Evolutionary conservation across 768 basidiomycete genomes (phyloP), one percentile per base, ranked within the genome.

Genomic region (Termitomyces sp.): DNA sequence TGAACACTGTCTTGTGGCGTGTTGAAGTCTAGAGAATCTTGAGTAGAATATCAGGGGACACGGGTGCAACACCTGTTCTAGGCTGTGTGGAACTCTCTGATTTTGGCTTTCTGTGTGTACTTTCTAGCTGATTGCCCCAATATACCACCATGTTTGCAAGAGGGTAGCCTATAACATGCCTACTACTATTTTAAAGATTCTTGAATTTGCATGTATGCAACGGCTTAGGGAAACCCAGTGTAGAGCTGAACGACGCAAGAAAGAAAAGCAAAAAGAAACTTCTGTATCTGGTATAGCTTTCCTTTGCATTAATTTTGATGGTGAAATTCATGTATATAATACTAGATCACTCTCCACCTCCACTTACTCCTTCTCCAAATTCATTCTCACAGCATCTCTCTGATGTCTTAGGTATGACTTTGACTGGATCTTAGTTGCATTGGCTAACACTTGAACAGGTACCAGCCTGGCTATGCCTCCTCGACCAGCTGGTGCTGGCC

Each of bases 1-100:
- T 45, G 43, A 29, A 45, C 15, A 29, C 7, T 29, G 27, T 29
- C 43, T 45, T 45, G 27, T 20, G 4, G 18, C 18, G 5, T 40
- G 39, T 20, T 11, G 7, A 40, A 40, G 18, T 40, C 13, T 40
- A 40, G 9, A 40, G 20, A 20, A 11, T 11, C 5, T 22, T 40
- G 3, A 40, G 39, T 22, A 40, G 39, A 20, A 40, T 4, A 29
- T 29, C 29, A 29, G 29, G 9, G 29, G 9, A 29, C 29, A 29
- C 9, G 9, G 29, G 29, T 29, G 3, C 29, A 29, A 29, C 29
- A 29, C 29, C 29, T 29, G 29, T 29, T 29, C 29, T n/a, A n/a
- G n/a, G n/a, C 43, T 36, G n/a, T 53, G 20, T 45, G n/a, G 42
- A 33, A 41, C 52, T 53, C 52, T 53, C 5, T 46, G 23, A 27